Base-by-base conservation (phyloP, 345 rosid species). In the Linum lewisii region DNA sequence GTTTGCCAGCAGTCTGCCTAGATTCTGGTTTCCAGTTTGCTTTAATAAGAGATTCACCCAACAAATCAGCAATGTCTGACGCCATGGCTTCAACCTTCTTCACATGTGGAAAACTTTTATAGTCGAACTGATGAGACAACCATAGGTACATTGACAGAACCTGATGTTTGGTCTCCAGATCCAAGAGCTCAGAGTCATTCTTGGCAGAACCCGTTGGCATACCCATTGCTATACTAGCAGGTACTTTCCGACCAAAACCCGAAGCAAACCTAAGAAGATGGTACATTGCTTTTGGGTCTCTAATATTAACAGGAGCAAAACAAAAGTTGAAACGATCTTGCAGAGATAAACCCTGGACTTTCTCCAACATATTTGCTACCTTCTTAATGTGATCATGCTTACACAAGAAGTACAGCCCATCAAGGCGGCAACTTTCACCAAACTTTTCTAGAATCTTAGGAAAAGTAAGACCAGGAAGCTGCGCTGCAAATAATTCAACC, bases 291-390 rank as follows among this genome's bases (percentile, higher is more conserved):
- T 82, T 86, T 25, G 98, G 96, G 70, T 92, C 90, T 75, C 96
- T 79, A 24, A 88, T 32, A 75, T 88, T 92, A 50, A 88, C 93
- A 5, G 98, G 98, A 20, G 98, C 96, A 66, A 92, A 92, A 67
- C 90, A 88, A 74, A 92, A 92, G 82, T 92, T 86, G 69, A 88
- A 92, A 34, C 98, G 83, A 60, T 92, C 95, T 75, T 84, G 85
- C 51, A 92, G 68, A 19, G 98, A 88, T 59, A 92, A 38, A 24
- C 87, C 87, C 26, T 61, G 63, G 8, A 88, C 84, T 74, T 79
- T 92, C 82, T 92, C 95, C 80, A 92, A 73, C 98, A 88, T 82
- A 69, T 88, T 88, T 36, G 96, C 98, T 8, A 92, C 92, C 79
- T 86, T 92, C 79, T 88, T 92, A 53, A 92, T 84, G 64, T 86